Evolutionary conservation across 1,284 basidiomycete genomes (phyloP).

Genomic region (Wallemia ichthyophaga): DNA sequence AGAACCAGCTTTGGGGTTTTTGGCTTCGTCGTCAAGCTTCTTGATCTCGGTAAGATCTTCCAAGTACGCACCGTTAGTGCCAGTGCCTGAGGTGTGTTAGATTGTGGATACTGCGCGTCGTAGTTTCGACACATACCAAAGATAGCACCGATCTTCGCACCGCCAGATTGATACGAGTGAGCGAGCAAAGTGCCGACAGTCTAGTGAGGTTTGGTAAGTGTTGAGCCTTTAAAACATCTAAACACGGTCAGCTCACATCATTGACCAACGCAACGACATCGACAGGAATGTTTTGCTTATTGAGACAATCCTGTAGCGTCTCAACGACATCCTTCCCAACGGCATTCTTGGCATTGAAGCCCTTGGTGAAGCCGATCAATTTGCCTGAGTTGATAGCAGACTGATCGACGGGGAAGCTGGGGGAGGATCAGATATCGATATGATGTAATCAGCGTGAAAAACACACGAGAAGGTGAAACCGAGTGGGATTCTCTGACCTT

Average conservation of each 20-base stretch:
- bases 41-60: constrained; percentile 57
- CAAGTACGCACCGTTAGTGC: constrained; percentile 90
- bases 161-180: constrained; percentile 64
- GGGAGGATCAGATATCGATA: neutral
- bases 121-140: constrained; percentile 13
- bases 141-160: constrained; percentile 42
- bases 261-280: constrained; percentile 83
- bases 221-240: neutral
- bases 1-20: constrained; percentile 21
- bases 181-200: constrained; percentile 84
- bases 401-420: constrained; percentile 78
- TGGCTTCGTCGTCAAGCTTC: constrained; percentile 31
- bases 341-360: constrained; percentile 67
- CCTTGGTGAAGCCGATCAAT: constrained; percentile 90
- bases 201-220: constrained; percentile 17
- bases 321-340: constrained; percentile 73
- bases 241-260: constrained; percentile 29
- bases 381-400: constrained; percentile 67
- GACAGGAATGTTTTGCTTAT: constrained; percentile 77
- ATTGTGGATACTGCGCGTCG: constrained; percentile 2
- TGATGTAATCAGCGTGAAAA: neutral
- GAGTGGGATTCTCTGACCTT: constrained; percentile 32
- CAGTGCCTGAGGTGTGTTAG: constrained; percentile 77
- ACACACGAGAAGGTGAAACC: constrained; percentile 55
- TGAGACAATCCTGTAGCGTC: constrained; percentile 71